Base-by-base conservation (phyloP, 2,329 filamentous ascomycete genomes). In the Pseudogymnoascus sp. region DNA sequence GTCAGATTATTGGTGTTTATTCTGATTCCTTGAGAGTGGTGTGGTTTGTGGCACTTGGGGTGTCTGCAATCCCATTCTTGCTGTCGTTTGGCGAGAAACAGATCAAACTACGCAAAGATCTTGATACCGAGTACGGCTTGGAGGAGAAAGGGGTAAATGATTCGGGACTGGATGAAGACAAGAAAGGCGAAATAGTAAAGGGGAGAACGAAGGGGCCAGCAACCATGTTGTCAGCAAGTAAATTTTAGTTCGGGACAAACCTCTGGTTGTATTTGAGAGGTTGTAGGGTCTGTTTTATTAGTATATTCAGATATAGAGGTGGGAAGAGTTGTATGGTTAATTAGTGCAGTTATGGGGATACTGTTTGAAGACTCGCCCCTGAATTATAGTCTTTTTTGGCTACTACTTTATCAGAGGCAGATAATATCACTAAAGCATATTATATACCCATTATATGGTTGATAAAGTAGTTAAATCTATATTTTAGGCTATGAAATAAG, bases 81-180 rank as follows among this genome's bases (percentile, higher is more conserved):
- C 32, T 74, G 14, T 70, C 68, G 1, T 73, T 72, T 16, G 64
- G 70, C 1, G 72, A 74, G 63, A 71, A 72, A 58, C 68, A 75
- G 62, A 63, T 76, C 12, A 68, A 71, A 64, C 66, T 77, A 65
- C 66, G 74, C 39, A 72, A 69, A 11, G 70, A 73, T 16, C 64
- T 77, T 37, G 70, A 76, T 50, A 77, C 74, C 0, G 70, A 72
- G 14, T 77, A 71, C 65, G 75, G 75, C 0, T 64, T 77, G 3
- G 71, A 74, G 62, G 66, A 70, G 20, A 61, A 65, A 32, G 43
- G 64, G 60, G 58, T 58, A 18, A 54, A 54, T 18, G 28, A 5
- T 1, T 5, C 8, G 9, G n/a, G 3, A 7, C 18, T 54, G n/a
- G 11, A 14, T 5, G n/a, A 32, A 9, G 28, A 18, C n/a, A 28